Evolutionary conservation across 192 early-diverging fungal genomes (phyloP), one percentile per base, ranked within the genome.

Genomic region (Coemansia sp.): DNA sequence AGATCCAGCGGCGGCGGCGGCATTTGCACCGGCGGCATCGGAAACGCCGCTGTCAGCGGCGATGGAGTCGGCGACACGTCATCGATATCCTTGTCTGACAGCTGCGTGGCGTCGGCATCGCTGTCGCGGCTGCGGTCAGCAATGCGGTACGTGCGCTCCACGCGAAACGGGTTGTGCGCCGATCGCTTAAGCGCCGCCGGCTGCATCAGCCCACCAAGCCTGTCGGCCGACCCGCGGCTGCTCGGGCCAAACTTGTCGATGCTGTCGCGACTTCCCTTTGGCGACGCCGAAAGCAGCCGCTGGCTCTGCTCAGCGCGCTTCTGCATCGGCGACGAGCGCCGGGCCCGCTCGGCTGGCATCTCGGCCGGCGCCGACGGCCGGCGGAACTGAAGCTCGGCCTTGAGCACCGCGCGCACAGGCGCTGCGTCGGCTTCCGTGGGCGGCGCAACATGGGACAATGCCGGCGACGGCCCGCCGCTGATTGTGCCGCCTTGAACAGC

Each of bases 351-450:
- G 17, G 57, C 47, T n/a, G n/a, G n/a, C 48, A 57, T 14, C 25
- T 49, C 32, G 39, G 23, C 51, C n/a, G 58, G 49, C 33, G 45
- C 27, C 18, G 65, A 49, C 18, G 65, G 36, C 7, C 32, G 47
- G 18, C 66, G 65, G 49, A 65, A 58, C 39, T 76, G 73, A 17
- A 76, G 58, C 73, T 76, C 73, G 14, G 72, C 73, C 40, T 65
- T 64, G 45, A 62, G 66, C 27, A 68, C 73, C 17, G 61, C 39
- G 41, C 65, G 72, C 39, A 53, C 60, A 25, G 56, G 45, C 45
- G 45, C 39, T 29, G 52, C 43, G 19, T 19, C 36, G 5, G 36
- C 29, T 30, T 30, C 25, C 13, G 46, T 31, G 22, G 39, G 19
- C 17, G 26, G 35, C n/a, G 34, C 36, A 17, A 39, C 18, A 7